Percentiles rank a stretch among this genome's conserved stretches.
These are phyloP conservation scores for Eucalyptus brandiana DNA, from an alignment of 345 rosid species.

Conservation along the genomic window DNA sequence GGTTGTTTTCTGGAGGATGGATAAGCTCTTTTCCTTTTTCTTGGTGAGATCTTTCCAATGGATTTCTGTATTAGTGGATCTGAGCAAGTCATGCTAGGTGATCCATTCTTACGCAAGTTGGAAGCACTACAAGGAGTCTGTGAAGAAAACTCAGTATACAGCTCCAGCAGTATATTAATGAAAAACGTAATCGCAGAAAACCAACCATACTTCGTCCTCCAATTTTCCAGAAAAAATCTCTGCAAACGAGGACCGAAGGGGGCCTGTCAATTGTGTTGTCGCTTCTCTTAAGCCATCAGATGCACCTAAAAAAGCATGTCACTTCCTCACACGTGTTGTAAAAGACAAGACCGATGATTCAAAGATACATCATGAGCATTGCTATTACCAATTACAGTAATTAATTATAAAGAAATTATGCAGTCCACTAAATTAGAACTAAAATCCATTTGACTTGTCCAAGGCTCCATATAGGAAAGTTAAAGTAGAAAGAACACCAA, in stretches of 20 bases:
- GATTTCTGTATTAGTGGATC: conserved; percentile 7
- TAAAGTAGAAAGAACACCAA: background rate
- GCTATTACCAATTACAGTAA: background rate
- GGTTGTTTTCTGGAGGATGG: conserved; percentile 17
- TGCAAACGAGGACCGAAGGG: conserved; percentile 28
- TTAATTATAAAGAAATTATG: background rate
- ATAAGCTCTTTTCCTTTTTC: background rate
- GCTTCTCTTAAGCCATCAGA: conserved; percentile 16
- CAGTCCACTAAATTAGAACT: background rate
- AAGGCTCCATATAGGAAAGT: background rate
- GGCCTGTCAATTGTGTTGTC: conserved; percentile 10
- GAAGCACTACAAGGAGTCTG: conserved; percentile 29
- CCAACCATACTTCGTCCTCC: conserved; percentile 43
- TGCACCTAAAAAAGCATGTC: conserved; percentile 20
- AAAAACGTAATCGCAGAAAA: background rate
- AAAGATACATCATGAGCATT: background rate
- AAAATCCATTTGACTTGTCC: background rate
- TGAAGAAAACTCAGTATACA: conserved; percentile 2
- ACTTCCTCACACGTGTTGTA: background rate
- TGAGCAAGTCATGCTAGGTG: conserved; percentile 12
- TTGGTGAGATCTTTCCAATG: conserved; percentile 8
- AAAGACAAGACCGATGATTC: background rate
- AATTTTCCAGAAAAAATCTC: conserved; percentile 20
- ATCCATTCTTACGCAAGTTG: conserved; percentile 21
- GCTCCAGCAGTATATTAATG: background rate